phyloP scores from a whole-genome alignment of 1,284 basidiomycete genomes.

The Meira miltonrushii region DNA sequence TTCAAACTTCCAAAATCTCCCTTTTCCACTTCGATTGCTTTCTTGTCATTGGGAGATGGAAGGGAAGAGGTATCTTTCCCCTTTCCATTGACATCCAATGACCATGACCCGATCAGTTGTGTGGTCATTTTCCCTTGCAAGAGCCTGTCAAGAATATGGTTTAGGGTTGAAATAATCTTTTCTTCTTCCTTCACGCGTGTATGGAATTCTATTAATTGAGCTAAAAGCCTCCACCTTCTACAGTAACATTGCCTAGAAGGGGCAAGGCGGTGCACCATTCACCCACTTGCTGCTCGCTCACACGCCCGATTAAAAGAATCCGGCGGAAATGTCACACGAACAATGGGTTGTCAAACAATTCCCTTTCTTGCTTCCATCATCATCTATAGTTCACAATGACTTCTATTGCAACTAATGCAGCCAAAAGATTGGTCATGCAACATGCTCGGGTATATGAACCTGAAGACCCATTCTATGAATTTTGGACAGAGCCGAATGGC shows the following conservation, averaged over 20 bases:
- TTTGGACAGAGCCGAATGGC: constrained; percentile 64
- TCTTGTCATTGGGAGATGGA: not conserved
- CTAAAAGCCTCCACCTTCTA: too few species aligned
- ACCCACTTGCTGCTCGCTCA: too few species aligned
- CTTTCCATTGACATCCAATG: not conserved
- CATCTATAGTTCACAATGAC: not conserved
- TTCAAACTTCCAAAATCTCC: not conserved
- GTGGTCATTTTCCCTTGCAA: not conserved
- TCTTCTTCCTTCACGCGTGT: too few species aligned
- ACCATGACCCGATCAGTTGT: not conserved
- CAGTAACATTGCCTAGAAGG: too few species aligned
- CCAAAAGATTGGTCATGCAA: constrained; percentile 49
- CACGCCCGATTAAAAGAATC: too few species aligned
- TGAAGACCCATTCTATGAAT: constrained; percentile 60
- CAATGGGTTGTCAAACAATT: too few species aligned
- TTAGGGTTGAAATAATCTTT: too few species aligned
- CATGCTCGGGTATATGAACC: constrained; percentile 42
- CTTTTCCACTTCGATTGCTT: not conserved
- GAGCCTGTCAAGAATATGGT: too few species aligned
- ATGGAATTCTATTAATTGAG: too few species aligned
- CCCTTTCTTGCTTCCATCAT: too few species aligned
- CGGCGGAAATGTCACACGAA: too few species aligned
- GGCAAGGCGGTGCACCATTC: too few species aligned
- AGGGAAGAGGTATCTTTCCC: not conserved
- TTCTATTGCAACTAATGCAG: constrained; percentile 1